Evolutionary conservation across 495 filamentous ascomycete species (phyloP).

Genomic region (Pseudomonodictys pantanalensis): DNA sequence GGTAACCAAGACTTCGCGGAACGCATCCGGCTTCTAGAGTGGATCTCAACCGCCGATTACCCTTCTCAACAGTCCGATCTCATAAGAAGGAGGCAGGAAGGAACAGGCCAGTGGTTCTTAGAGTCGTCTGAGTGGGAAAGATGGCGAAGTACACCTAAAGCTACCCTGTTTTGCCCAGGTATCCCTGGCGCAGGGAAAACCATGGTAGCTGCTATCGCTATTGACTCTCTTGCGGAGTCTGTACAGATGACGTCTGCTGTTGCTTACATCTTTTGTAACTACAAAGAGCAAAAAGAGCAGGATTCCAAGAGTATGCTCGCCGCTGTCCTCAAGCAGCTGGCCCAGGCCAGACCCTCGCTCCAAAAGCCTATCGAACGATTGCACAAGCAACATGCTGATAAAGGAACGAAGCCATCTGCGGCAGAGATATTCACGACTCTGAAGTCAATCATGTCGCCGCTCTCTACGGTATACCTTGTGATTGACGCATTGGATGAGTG

Average conservation of each 20-base stretch:
- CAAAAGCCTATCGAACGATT: constrained; percentile 1
- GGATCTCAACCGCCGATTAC: constrained; percentile 21
- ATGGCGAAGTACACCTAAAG: constrained; percentile 36
- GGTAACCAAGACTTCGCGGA: background rate
- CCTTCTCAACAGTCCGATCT: constrained; percentile 39
- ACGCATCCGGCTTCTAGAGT: constrained; percentile 11
- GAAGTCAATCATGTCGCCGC: constrained; percentile 25
- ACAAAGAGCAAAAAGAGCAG: constrained; percentile 39
- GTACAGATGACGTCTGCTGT: constrained; percentile 31
- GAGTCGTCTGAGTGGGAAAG: constrained; percentile 38
- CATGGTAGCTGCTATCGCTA: constrained; percentile 31
- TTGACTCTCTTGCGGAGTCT: constrained; percentile 33
- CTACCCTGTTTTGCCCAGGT: constrained; percentile 41
- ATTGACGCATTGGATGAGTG: constrained; percentile 52
- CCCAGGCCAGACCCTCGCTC: constrained; percentile 30
- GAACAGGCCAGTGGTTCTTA: constrained; percentile 46
- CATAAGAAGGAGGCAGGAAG: constrained; percentile 38
- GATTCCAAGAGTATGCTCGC: constrained; percentile 37
- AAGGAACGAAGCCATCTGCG: constrained; percentile 6
- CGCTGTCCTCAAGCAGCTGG: constrained; percentile 44
- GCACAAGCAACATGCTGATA: constrained; percentile 1
- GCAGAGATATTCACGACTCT: constrained; percentile 26
- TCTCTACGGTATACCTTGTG: constrained; percentile 42
- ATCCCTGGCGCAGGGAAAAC: constrained; percentile 39
- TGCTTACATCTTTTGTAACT: constrained; percentile 47